Conservation (phyloP, 2,329 filamentous ascomycete species). For the Tolypocladium inflatum region DNA sequence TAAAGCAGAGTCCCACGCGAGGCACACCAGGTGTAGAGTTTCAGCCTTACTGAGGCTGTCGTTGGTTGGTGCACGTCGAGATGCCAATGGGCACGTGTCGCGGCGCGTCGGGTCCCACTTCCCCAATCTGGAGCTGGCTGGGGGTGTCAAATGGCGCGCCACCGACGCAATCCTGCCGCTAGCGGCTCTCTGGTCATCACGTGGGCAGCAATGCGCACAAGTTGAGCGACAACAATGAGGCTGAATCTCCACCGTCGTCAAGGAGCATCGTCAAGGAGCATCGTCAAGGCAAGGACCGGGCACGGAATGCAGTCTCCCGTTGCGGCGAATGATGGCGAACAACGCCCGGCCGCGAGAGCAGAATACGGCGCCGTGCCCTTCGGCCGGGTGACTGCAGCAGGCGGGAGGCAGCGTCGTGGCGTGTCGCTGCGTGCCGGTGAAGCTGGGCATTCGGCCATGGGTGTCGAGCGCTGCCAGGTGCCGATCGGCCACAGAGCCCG, state of each 20-base stretch:
- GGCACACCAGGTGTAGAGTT: not conserved
- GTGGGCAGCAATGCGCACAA: not conserved
- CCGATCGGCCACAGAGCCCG: not conserved
- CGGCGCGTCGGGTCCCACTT: not conserved
- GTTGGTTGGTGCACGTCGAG: not conserved
- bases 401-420: not conserved
- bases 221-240: not conserved
- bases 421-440: not conserved
- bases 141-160: not conserved
- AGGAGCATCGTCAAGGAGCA: not conserved
- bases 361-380: not conserved
- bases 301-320: not conserved
- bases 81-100: not conserved
- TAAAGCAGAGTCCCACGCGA: not conserved
- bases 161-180: not conserved
- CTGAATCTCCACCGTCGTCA: not conserved
- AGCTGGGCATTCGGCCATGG: not conserved
- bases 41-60: not conserved
- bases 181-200: not conserved
- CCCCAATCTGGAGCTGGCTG: not conserved
- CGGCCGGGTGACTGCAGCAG: not conserved
- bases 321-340: not conserved
- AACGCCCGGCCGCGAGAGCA: not conserved
- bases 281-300: not conserved
- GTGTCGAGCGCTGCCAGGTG: not conserved